phyloP scores from a whole-genome alignment of 306 rosid species.

The Begonia loranthoides region DNA sequence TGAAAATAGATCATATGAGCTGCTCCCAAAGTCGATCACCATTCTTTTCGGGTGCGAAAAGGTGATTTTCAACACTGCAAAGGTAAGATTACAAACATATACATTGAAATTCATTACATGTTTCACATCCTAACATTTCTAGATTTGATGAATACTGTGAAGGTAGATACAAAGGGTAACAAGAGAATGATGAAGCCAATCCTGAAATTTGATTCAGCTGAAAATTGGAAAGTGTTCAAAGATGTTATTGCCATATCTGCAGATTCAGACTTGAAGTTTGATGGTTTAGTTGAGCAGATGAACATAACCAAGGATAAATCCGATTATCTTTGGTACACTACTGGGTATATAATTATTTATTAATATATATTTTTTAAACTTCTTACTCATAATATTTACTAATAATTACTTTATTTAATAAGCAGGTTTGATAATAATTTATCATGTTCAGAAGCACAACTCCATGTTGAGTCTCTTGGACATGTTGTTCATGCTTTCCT shows the following conservation, averaged over 20 bases:
- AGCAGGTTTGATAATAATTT: constrained; percentile 21
- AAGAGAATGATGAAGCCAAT: constrained; percentile 18
- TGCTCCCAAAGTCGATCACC: constrained; percentile 19
- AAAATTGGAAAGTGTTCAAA: constrained; percentile 20
- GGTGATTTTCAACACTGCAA: constrained; percentile 25
- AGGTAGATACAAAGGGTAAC: constrained; percentile 20
- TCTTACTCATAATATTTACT: background rate
- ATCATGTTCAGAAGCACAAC: constrained; percentile 19
- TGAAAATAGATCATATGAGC: constrained; percentile 9
- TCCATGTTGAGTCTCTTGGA: constrained; percentile 39
- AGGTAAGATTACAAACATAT: constrained; percentile 8
- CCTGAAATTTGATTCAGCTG: constrained; percentile 10
- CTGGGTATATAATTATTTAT: constrained; percentile 14
- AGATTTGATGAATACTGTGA: background rate
- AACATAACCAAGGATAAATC: constrained; percentile 21
- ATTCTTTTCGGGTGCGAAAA: constrained; percentile 26
- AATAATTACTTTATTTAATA: background rate
- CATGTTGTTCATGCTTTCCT: constrained; percentile 59
- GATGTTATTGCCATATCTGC: constrained; percentile 19
- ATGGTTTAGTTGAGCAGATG: constrained; percentile 17
- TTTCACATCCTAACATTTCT: background rate
- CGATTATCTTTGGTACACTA: constrained; percentile 42
- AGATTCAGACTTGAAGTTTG: constrained; percentile 6
- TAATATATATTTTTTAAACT: background rate
- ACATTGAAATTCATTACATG: background rate